A percentile compares a stretch with the other conserved stretches of the same genome.
Conservation (phyloP, 345 rosid genomes). For the Cardamine chenopodiifolia region DNA sequence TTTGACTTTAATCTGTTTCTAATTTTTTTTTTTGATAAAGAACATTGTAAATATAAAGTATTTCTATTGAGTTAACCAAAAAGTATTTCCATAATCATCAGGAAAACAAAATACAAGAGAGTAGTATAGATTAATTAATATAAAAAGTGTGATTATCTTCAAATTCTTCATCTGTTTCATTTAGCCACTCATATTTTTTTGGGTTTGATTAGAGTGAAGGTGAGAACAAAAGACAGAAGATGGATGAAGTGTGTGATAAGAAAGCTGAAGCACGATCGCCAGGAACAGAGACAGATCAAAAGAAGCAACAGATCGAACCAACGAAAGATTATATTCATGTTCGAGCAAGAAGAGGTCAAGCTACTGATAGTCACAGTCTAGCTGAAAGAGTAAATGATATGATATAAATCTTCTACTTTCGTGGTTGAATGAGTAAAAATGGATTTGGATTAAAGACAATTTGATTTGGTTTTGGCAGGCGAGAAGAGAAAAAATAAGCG, state of each 20-base stretch:
- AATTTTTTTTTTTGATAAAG: too few relatives aligned
- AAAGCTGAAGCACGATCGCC: constrained; percentile 54
- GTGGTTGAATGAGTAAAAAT: background rate
- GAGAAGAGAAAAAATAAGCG: constrained; percentile 92
- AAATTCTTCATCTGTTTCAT: background rate
- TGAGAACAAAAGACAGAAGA: constrained; percentile 52
- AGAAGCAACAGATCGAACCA: constrained; percentile 57
- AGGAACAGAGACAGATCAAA: constrained; percentile 56
- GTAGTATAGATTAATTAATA: background rate
- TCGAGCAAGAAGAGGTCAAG: constrained; percentile 95
- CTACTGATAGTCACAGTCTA: constrained; percentile 95
- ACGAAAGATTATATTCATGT: constrained; percentile 87
- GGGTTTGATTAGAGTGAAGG: constrained; percentile 47
- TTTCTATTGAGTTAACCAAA: background rate
- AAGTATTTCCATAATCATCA: background rate
- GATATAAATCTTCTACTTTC: constrained; percentile 33
- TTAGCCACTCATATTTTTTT: background rate
- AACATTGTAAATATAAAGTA: too few relatives aligned
- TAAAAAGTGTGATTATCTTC: background rate
- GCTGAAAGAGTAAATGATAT: constrained; percentile 77
- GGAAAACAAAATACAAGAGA: background rate
- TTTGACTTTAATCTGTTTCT: background rate
- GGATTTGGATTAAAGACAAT: background rate
- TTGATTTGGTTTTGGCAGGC: constrained; percentile 54
- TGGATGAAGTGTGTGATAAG: constrained; percentile 51